Evolutionary conservation across 441 rosid species (phyloP), one percentile per base, ranked within the genome.

Genomic region (Gossypium davidsonii): DNA sequence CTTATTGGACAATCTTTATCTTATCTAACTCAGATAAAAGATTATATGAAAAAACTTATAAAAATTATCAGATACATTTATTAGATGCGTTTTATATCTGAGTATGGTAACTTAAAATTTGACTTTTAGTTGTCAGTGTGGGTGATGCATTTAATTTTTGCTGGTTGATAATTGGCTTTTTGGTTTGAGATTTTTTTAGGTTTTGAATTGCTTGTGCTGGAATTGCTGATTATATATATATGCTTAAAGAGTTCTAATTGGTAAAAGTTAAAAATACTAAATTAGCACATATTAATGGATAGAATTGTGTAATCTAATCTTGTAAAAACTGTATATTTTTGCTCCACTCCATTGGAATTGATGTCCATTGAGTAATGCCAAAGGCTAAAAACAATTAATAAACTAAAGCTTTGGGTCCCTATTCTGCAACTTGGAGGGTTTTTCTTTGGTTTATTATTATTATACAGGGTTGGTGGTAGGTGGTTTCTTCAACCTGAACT

Each of bases 111-210:
- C 39, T 67, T 64, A 51, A n/a, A 15, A 1, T 15, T 51, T 65
- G 79, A 82, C 80, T 75, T 65, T n/a, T 67, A 46, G 83, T 71
- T 63, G 69, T 21, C 49, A 26, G 51, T 61, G 58, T 71, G 12
- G 79, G 79, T 53, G 49, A 12, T 67, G 72, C 28, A 23, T 26
- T 69, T 8, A 53, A 34, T 59, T 8, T 17, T 28, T 4, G 0
- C 6, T 28, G 34, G 6, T 28, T 28, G 34, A 28, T 28, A 28
- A 28, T 28, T 28, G 34, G 34, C 6, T 28, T 28, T 17, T 2
- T 11, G 49, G 18, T 42, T 42, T 28, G 34, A 51, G 20, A 51
- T 51, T 46, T 48, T 4, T 3, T 11, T 3, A 39, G 66, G 3
- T 25, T 51, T 44, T 53, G 4, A 70, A 34, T 4, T 59, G 0